phyloP scores from a whole-genome alignment of 345 rosid species.

The Iberis pinnata region DNA sequence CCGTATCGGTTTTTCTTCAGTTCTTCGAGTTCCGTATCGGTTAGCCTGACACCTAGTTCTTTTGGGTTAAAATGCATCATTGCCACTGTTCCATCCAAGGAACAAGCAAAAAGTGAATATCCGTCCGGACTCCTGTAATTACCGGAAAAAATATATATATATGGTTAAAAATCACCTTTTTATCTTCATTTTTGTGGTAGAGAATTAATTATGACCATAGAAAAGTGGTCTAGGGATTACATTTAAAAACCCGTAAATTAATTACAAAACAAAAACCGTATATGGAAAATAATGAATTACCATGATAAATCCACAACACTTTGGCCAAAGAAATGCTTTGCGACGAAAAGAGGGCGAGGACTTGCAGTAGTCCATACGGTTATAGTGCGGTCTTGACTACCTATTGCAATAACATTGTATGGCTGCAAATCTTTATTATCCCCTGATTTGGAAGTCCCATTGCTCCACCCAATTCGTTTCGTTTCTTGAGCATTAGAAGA shows the following conservation, averaged over 20 bases:
- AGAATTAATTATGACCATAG: neutral
- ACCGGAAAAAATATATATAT: neutral
- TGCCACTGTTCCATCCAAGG: slow-evolving; percentile 95
- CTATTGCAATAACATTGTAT: slow-evolving; percentile 92
- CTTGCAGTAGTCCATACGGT: slow-evolving; percentile 99
- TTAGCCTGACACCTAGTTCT: slow-evolving; percentile 74
- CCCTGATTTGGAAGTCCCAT: slow-evolving; percentile 73
- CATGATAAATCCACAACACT: slow-evolving; percentile 99
- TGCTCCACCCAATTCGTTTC: slow-evolving; percentile 68
- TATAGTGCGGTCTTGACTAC: slow-evolving; percentile 98
- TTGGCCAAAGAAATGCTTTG: slow-evolving; percentile 93
- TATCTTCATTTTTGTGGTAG: neutral
- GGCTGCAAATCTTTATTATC: slow-evolving; percentile 81
- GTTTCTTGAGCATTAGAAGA: slow-evolving; percentile 44
- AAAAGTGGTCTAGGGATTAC: neutral
- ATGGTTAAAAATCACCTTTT: slow-evolving; percentile 9
- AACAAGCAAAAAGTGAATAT: slow-evolving; percentile 90
- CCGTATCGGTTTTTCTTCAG: slow-evolving; percentile 89
- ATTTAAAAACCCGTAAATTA: neutral
- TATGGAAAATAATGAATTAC: slow-evolving; percentile 36
- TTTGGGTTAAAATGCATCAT: slow-evolving; percentile 77
- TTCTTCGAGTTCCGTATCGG: slow-evolving; percentile 75
- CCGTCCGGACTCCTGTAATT: slow-evolving; percentile 94
- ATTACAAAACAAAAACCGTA: neutral
- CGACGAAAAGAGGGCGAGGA: slow-evolving; percentile 95